Evolutionary conservation across 2,329 filamentous ascomycete genomes (phyloP), one percentile per base, ranked within the genome.

Genomic region (Lasiodiplodia sp.): DNA sequence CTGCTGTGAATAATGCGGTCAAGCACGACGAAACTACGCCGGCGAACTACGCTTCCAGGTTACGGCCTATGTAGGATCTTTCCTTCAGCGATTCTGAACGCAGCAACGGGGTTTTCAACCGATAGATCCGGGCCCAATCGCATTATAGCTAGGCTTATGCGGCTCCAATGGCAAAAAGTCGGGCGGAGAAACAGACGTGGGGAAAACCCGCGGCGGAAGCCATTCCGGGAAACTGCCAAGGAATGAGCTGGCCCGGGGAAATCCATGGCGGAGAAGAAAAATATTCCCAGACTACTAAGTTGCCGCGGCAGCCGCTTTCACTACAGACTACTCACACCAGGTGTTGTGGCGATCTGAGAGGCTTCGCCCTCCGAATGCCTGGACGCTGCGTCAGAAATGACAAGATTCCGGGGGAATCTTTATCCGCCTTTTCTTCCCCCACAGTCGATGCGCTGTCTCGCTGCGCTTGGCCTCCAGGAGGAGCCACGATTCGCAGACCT

Each of bases 361-460:
- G 57, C 10, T 16, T 49, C 23, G 57, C 57, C n/a, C 57, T 60
- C 6, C 57, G 57, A 31, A 60, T 28, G 1, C 57, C 38, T n/a
- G 23, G 57, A 16, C 38, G 57, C 23, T 47, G 57, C 34, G 57
- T 28, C 14, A 47, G 18, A 16, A 44, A 47, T 16, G 57, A 60
- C 14, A 31, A n/a, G 10, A 60, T 28, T 16, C 14, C 21, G 23
- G 3, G 6, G 12, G n/a, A 18, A 11, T 14, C 6, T 2, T 44
- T n/a, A 2, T 47, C 57, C 5, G 23, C 7, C 31, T 34, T 11
- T 10, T 47, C 18, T 38, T 44, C 38, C 11, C 47, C 57, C 14
- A 11, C 10, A 2, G 57, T 49, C 23, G 38, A 60, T n/a, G 57
- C 3, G 37, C 57, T 47, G 11, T 47, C 11, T 12, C 23, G 28